Evolutionary conservation across 768 basidiomycete genomes (phyloP), one percentile per base, ranked within the genome.

Genomic region (Collybiopsis confluens): DNA sequence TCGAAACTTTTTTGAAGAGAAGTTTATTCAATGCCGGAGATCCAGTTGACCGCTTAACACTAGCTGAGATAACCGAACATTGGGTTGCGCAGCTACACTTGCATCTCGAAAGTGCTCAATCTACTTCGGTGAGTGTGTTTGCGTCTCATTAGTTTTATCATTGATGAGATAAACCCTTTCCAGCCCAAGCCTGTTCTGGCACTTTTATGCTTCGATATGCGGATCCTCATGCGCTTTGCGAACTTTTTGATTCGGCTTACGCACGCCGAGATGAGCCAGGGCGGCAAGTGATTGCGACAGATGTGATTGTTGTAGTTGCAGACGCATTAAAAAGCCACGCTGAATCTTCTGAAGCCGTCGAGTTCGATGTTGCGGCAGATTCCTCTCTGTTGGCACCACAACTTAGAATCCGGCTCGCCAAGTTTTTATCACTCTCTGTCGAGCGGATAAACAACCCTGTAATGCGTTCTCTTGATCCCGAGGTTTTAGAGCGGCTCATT

Each of bases 151-250:
- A n/a, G 20, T 15, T 45, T 11, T 47, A 21, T 33, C 1, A 9
- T 30, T 11, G 21, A 35, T 3, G 15, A 20, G 33, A 8, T 26
- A 8, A 21, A 23, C 21, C 37, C 8, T n/a, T 41, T 16, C 16
- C 8, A 27, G 2, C 13, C 50, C 1, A 59, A 76, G 67, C 48
- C 59, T 45, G 52, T 41, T 53, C 60, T 45, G 13, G 65, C 68
- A 2, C 58, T 67, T 2, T 56, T 77, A 13, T 91, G 88, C 69
- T 86, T 40, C 73, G 69, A 37, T 86, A 78, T 59, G 74, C 86
- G 59, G 63, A 69, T 4, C 60, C 66, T 2, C 58, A 67, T 2
- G 73, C 74, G 15, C 62, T 83, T 2, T 66, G 81, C 3, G 57
- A 64, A 4, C 66, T 80, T 5, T 60, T 90, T 10, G 77, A 81